phyloP scores from a whole-genome alignment of 768 basidiomycete genomes.

The Chiua virens region DNA sequence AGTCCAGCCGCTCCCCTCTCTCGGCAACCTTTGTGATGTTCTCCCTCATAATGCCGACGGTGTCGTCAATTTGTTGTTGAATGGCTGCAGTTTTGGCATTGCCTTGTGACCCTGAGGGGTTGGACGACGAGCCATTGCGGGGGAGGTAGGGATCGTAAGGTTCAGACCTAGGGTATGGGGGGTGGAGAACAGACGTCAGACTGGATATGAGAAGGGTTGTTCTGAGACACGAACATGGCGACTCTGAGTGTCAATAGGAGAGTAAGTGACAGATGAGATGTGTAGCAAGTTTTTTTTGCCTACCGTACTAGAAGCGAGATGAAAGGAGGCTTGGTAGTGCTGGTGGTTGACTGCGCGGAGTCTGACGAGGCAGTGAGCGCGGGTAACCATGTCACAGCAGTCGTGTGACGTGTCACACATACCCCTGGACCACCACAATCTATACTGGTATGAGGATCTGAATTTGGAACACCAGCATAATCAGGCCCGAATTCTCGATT shows the following conservation, averaged over 20 bases:
- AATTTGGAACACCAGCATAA: too few relatives aligned
- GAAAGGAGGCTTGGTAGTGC: slow-evolving; percentile 1
- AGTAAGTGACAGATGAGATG: neutral
- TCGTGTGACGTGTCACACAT: slow-evolving; percentile 22
- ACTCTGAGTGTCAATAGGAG: slow-evolving; percentile 9
- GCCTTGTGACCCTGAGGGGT: slow-evolving; percentile 45
- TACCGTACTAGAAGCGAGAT: slow-evolving; percentile 20
- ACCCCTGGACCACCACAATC: too few relatives aligned
- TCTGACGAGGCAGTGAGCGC: slow-evolving; percentile 12
- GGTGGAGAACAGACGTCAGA: slow-evolving; percentile 6
- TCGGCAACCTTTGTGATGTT: slow-evolving; percentile 97
- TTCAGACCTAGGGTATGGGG: slow-evolving; percentile 69
- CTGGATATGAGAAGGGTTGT: neutral
- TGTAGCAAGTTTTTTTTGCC: slow-evolving; percentile 9
- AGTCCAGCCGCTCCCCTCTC: slow-evolving; percentile 90
- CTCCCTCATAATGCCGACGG: slow-evolving; percentile 96
- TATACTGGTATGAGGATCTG: too few relatives aligned
- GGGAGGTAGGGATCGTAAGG: slow-evolving; percentile 99
- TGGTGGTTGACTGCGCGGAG: slow-evolving; percentile 22
- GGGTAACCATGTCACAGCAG: slow-evolving; percentile 11
- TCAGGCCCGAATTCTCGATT: too few relatives aligned
- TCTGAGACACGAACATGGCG: slow-evolving; percentile 28
- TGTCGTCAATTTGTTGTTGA: slow-evolving; percentile 96
- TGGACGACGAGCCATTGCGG: slow-evolving; percentile 68
- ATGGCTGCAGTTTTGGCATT: slow-evolving; percentile 92